These are phyloP conservation scores for Lepidium sativum DNA, from an alignment of 345 rosid genomes.

Conservation along the genomic window DNA sequence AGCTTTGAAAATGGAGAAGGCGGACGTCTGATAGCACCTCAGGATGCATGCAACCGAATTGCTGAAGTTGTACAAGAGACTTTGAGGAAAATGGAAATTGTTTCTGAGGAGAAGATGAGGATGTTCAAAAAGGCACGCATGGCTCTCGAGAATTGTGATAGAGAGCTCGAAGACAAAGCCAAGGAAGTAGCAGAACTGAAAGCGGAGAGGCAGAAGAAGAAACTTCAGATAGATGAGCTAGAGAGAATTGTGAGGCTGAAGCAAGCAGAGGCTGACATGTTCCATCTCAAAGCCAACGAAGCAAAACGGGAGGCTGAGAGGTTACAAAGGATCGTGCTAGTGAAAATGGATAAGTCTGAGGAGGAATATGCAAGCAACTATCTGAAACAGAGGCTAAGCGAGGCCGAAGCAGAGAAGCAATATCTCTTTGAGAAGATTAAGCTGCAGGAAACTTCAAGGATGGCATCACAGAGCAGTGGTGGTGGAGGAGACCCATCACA, in stretches of 20 bases:
- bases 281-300: constrained; percentile 87
- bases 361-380: constrained; percentile 88
- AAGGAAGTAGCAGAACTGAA: constrained; percentile 69
- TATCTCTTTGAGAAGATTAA: constrained; percentile 90
- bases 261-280: constrained; percentile 97
- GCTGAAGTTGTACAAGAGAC: constrained; percentile 94
- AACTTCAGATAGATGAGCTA: constrained; percentile 75
- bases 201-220: constrained; percentile 66
- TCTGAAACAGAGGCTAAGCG: constrained; percentile 75
- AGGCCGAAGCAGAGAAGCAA: constrained; percentile 96
- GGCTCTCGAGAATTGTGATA: constrained; percentile 72
- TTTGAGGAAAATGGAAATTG: constrained; percentile 88
- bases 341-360: constrained; percentile 84
- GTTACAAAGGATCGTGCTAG: constrained; percentile 73
- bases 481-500: constrained; percentile 70
- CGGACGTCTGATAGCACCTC: constrained; percentile 70
- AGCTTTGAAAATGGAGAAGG: constrained; percentile 76
- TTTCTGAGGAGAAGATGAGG: constrained; percentile 87
- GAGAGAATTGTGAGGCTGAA: constrained; percentile 90
- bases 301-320: constrained; percentile 88
- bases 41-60: constrained; percentile 84
- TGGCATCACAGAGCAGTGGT: constrained; percentile 27
- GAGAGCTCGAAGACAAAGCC: constrained; percentile 86
- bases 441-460: constrained; percentile 52
- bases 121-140: constrained; percentile 80